phyloP scores from a whole-genome alignment of 352 stramenopile species.

The Phytophthora crassamura region DNA sequence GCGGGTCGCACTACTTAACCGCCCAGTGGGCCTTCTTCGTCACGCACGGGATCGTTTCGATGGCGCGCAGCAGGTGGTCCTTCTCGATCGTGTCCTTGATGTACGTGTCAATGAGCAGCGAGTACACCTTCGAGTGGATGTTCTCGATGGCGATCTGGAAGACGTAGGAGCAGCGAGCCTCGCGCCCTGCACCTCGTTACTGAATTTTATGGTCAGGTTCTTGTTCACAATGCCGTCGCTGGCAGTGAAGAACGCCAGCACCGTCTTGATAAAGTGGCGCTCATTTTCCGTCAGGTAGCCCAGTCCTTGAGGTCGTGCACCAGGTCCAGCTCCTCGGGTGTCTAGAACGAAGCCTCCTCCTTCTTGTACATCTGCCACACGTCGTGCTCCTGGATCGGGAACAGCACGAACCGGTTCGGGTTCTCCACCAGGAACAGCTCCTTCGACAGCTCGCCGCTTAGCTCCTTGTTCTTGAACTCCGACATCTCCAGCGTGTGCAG shows the following conservation, averaged over 20 bases:
- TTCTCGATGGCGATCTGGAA: slow-evolving; percentile 99
- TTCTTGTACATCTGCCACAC: slow-evolving; percentile 99
- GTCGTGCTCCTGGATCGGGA: slow-evolving; percentile 97
- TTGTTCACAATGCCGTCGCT: slow-evolving; percentile 99
- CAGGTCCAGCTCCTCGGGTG: slow-evolving; percentile 98
- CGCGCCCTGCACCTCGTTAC: slow-evolving; percentile 96
- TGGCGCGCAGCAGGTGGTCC: slow-evolving; percentile 94
- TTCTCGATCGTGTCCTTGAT: no score
- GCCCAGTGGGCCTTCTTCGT: slow-evolving; percentile 98
- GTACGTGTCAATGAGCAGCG: slow-evolving; percentile 99
- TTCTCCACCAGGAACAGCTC: slow-evolving; percentile 97
- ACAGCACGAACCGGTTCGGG: slow-evolving; percentile 97
- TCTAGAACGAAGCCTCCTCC: slow-evolving; percentile 99
- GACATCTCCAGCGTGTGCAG: slow-evolving; percentile 59
- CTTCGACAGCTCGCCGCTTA: slow-evolving; percentile 79
- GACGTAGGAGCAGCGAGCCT: slow-evolving; percentile 99
- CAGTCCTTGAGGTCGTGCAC: slow-evolving; percentile 97
- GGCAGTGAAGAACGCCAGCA: slow-evolving; percentile 99
- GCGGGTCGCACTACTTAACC: slow-evolving; percentile 95
- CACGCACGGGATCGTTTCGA: slow-evolving; percentile 98
- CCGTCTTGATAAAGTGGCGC: slow-evolving; percentile 97
- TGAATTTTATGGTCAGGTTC: slow-evolving; percentile 99
- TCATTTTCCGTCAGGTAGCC: slow-evolving; percentile 94
- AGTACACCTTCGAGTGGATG: slow-evolving; percentile 99
- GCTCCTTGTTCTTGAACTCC: slow-evolving; percentile 88